Conservation (phyloP, 2,329 filamentous ascomycete species). For the Aspergillus puulaauensis region DNA sequence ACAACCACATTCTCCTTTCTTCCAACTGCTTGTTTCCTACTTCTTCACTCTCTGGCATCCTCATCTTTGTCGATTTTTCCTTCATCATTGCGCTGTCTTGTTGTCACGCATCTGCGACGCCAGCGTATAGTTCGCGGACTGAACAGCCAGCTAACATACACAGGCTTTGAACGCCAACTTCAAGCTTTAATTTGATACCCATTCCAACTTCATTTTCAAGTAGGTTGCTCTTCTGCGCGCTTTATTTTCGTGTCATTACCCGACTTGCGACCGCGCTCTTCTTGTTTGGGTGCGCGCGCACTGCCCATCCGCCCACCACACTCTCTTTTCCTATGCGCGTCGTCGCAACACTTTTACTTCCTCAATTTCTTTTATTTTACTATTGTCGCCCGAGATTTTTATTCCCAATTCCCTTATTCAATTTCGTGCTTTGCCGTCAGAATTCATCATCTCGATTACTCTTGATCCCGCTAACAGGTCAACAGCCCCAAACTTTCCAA, state of each 20-base stretch:
- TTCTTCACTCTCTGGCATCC: slow-evolving; percentile 15
- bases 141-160: slow-evolving; percentile 11
- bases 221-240: slow-evolving; percentile 19
- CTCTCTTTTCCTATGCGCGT: slow-evolving; percentile 8
- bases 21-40: slow-evolving; percentile 14
- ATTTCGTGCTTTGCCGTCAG: neutral
- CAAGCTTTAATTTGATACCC: slow-evolving; percentile 10
- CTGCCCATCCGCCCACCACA: slow-evolving; percentile 12
- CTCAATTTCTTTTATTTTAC: slow-evolving; percentile 11
- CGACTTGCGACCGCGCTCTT: slow-evolving; percentile 23
- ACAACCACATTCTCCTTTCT: slow-evolving; percentile 22
- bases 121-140: slow-evolving; percentile 21
- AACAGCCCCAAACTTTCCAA: slow-evolving; percentile 35
- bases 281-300: slow-evolving; percentile 21
- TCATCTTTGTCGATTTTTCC: slow-evolving; percentile 24
- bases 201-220: slow-evolving; percentile 16
- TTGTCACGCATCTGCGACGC: slow-evolving; percentile 23
- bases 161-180: slow-evolving; percentile 15
- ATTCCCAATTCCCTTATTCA: slow-evolving; percentile 3
- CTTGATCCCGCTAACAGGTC: slow-evolving; percentile 5
- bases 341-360: slow-evolving; percentile 7
- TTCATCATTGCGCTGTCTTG: slow-evolving; percentile 21
- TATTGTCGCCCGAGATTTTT: slow-evolving; percentile 13
- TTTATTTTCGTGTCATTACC: slow-evolving; percentile 18
- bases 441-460: neutral